Base-by-base conservation (phyloP, 257 asterid species). In the Fraxinus anomala region DNA sequence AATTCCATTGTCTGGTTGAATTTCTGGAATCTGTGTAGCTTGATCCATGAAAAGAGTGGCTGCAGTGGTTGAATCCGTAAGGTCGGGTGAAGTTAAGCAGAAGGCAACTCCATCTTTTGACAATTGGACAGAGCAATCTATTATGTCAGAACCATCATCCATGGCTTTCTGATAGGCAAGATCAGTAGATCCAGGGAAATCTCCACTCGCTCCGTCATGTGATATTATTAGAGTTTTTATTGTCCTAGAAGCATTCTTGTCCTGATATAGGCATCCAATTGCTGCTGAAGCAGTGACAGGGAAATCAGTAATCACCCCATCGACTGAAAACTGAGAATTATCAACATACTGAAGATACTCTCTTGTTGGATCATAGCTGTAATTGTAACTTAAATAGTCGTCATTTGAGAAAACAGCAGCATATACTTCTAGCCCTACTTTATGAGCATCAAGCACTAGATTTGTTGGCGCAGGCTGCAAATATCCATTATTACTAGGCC, bases 141-240 rank as follows among this genome's bases (percentile, higher is more conserved):
- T 89, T 73, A 93, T 88, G 82, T 96, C 99, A 40, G 90, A 89
- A 1, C 99, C 97, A 42, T 96, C 97, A 0, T 86, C 91, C 70
- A 93, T 87, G 37, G 99, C 99, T 80, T 91, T 96, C 75, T 92
- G 91, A 76, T 88, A 96, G 40, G 99, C 99, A 28, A 93, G 88
- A 89, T 96, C 97, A 49, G 89, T 84, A 13, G 93, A 81, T 24
- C 97, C 97, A 0, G 98, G 96, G 84, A 73, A 91, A 80, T 93
- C 98, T 59, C 97, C 98, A 72, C 97, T 93, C 8, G 97, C 98
- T 80, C 99, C 99, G 23, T 91, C 90, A 76, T 93, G 92, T 49
- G 99, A 85, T 88, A 93, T 90, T 85, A 93, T 78, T 74, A 86
- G 82, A 83, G 86, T 37, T 54, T 80, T 73, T 6, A 85, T 13